phyloP scores from a whole-genome alignment of 192 early-diverging fungal species.

The Rhizoclosmatium globosum region DNA sequence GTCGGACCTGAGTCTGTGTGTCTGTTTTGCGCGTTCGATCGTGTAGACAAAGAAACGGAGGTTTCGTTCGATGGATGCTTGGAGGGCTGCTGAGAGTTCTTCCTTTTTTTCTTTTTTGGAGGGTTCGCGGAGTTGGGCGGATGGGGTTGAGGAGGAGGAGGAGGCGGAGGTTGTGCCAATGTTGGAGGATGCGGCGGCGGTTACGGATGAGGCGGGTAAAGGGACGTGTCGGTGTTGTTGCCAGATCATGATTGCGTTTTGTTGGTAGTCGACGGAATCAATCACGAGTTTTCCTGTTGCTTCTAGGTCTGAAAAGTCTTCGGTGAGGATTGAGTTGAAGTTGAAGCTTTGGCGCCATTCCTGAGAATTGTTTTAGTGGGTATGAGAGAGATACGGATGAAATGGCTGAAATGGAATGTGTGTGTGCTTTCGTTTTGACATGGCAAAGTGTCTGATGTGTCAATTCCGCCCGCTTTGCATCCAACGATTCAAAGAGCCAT shows the following conservation, averaged over 20 bases:
- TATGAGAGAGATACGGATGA: neutral
- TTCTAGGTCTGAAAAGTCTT: slow-evolving; percentile 45
- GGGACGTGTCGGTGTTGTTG: slow-evolving; percentile 18
- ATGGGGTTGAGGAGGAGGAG: neutral
- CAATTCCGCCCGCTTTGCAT: too few species aligned
- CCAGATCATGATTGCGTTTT: slow-evolving; percentile 36
- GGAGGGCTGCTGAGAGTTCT: neutral
- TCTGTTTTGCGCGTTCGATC: slow-evolving; percentile 37
- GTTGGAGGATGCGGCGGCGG: neutral
- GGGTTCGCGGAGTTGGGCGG: neutral
- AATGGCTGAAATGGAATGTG: neutral
- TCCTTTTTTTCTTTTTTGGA: slow-evolving; percentile 21
- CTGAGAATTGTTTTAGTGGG: neutral
- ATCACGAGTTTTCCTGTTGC: slow-evolving; percentile 38
- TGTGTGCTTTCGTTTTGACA: neutral
- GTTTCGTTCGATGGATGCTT: slow-evolving; percentile 9
- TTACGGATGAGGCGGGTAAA: neutral
- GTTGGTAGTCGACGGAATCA: slow-evolving; percentile 23
- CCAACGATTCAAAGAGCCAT: too few species aligned
- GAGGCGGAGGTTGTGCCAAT: neutral
- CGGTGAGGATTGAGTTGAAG: slow-evolving; percentile 25
- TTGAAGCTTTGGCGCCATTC: slow-evolving; percentile 36
- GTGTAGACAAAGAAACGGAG: slow-evolving; percentile 42
- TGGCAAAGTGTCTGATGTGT: neutral
- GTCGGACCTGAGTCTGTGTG: slow-evolving; percentile 10